Percentiles rank a stretch among this genome's conserved stretches.
phyloP scores from a whole-genome alignment of 345 rosid genomes.

The Dipteronia sinensis region DNA sequence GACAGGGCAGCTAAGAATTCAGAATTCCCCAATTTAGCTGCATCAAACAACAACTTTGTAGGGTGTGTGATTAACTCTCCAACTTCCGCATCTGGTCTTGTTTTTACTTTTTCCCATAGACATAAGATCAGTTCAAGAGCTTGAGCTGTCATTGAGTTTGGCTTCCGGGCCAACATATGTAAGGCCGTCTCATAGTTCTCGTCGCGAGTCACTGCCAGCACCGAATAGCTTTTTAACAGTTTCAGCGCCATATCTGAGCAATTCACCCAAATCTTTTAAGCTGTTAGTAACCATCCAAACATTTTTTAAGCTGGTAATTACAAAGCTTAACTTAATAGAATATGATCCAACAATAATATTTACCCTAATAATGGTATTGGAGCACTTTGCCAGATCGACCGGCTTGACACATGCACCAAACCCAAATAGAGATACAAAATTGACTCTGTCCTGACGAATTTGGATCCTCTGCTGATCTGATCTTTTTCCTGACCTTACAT shows the following conservation, averaged over 20 bases:
- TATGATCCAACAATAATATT: too few relatives aligned
- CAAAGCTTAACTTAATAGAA: too few relatives aligned
- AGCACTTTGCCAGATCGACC: too few relatives aligned
- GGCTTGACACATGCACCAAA: too few relatives aligned
- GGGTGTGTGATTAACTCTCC: background rate
- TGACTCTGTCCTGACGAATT: too few relatives aligned
- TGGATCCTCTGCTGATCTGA: too few relatives aligned
- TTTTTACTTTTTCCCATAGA: background rate
- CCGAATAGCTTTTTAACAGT: background rate
- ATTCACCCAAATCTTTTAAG: background rate
- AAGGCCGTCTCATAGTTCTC: background rate
- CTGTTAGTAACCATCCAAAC: too few relatives aligned
- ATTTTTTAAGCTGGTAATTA: too few relatives aligned
- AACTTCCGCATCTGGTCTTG: background rate
- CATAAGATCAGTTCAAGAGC: background rate
- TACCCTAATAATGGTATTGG: too few relatives aligned
- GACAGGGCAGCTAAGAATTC: conserved; percentile 7
- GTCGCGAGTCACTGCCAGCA: background rate
- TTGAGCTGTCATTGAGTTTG: background rate
- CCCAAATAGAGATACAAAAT: too few relatives aligned
- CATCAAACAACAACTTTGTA: background rate
- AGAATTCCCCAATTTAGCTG: background rate
- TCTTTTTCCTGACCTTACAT: too few relatives aligned
- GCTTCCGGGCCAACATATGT: background rate
- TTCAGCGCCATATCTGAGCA: background rate